Evolutionary conservation across 2,329 filamentous ascomycete genomes (phyloP), one percentile per base, ranked within the genome.

Genomic region (Chrysosphaeria jannelii): DNA sequence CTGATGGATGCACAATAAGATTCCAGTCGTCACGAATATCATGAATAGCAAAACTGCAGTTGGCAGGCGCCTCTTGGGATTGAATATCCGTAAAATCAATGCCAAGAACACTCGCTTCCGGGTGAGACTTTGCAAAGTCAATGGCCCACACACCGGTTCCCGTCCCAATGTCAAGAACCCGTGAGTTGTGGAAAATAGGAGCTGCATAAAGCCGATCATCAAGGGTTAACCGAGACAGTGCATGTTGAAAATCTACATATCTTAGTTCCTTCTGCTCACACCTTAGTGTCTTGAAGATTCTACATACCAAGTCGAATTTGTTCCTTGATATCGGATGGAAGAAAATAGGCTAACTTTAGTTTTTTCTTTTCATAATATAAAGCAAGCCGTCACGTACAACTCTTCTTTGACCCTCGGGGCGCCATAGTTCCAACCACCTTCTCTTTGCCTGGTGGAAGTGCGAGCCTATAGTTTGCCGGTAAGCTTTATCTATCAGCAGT

Each of bases 1-100:
- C 32, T 27, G 46, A 47, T n/a, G n/a, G n/a, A n/a, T n/a, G n/a
- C n/a, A n/a, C n/a, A n/a, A n/a, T n/a, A 12, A 30, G 39, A 4
- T 48, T 38, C 57, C 57, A 64, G 1, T 48, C 41, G 26, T 54
- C 46, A 30, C 57, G 53, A 14, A 49, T 39, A 30, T 63, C 57
- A 30, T 61, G 54, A 17, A 61, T 43, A 23, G 58, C 39, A 35
- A 62, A 62, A 12, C 41, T 43, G 23, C 56, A 44, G 31, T 61
- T 62, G 12, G 52, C 47, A 4, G 54, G 55, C 3, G 57, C 45
- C 25, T 48, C 27, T 18, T 39, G 39, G 3, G 50, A 51, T 31
- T 57, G 51, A 19, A 51, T 47, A 7, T 50, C 49, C 25, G 42
- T 49, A 5, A 57, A 41, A 29, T 57, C 53, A 1, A 41, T 47